These are phyloP conservation scores for Mucor plumbeus DNA, from an alignment of 371 early-diverging fungal genomes.

Conservation along the genomic window DNA sequence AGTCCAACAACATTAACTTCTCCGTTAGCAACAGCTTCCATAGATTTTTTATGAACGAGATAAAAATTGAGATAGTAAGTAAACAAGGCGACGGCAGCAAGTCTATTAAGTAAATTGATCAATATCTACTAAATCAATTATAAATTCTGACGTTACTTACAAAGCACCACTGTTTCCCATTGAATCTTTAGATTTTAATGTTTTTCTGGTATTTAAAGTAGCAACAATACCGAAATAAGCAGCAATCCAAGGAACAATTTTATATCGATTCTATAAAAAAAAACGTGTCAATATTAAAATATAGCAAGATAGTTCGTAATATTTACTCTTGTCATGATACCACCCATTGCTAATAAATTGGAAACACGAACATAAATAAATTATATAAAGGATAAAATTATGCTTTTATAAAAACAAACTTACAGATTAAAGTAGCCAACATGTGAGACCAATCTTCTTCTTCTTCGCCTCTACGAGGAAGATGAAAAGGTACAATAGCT, in stretches of 20 bases:
- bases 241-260: slow-evolving; percentile 50
- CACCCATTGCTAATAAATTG: slow-evolving; percentile 42
- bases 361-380: not conserved
- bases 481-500: slow-evolving; percentile 49
- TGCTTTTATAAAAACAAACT: not conserved
- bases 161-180: slow-evolving; percentile 43
- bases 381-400: not conserved
- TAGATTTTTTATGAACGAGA: slow-evolving; percentile 32
- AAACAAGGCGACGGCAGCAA: slow-evolving; percentile 43
- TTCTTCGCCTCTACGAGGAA: slow-evolving; percentile 36
- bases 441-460: slow-evolving; percentile 39
- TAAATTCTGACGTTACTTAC: slow-evolving; percentile 31
- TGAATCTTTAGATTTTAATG: slow-evolving; percentile 35
- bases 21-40: slow-evolving; percentile 27
- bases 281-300: not conserved
- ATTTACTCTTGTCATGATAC: slow-evolving; percentile 51
- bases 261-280: slow-evolving; percentile 39
- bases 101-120: slow-evolving; percentile 19
- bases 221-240: slow-evolving; percentile 49
- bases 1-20: slow-evolving; percentile 10
- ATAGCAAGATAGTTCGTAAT: not conserved
- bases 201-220: slow-evolving; percentile 45
- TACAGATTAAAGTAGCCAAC: slow-evolving; percentile 47
- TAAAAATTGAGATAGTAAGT: slow-evolving; percentile 53
- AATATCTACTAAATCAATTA: not conserved